Base-by-base conservation (phyloP, 495 filamentous ascomycete species). In the Entonaema liquescens region DNA sequence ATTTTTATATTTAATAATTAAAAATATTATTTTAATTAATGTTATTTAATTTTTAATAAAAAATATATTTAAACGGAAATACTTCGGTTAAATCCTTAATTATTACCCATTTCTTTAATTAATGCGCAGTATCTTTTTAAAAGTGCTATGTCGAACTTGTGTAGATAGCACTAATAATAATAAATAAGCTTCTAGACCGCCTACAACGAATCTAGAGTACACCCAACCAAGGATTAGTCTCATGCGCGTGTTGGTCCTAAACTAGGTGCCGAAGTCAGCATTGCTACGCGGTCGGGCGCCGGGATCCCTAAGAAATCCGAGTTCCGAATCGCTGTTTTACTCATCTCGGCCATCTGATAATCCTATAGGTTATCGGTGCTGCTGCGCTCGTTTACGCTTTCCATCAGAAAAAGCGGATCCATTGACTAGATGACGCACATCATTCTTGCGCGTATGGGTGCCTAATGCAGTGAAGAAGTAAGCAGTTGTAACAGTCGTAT, bases 331-430 rank as follows among this genome's bases (percentile, higher is more conserved):
- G 1, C 4, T 33, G 29, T 23, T 17, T 57, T 47, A 9, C 42
- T 47, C 42, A 47, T 47, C 42, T 57, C 17, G 8, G n/a, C 54
- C 21, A 36, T 35, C 54, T 21, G 17, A 56, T 25, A 29, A 13
- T 33, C 54, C 21, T 57, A 57, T 56, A 31, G 49, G 49, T 15
- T 53, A 57, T 57, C 42, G 25, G 17, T 53, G 11, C 47, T 25
- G 21, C 38, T 50, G 47, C 47, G 8, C 19, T 49, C 44, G 19
- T 3, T 49, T 11, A 26, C 49, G 21, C 25, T 28, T 52, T 1
- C 2, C 28, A 47, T 9, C 19, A 17, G 8, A 47, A 47, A 47
- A 47, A 21, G 42, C 42, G 19, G 19, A 3, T 5, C 23, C 2
- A 3, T 47, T 21, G 1, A 9, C 19, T 23, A 47, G 19, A 33